phyloP scores from a whole-genome alignment of 164 flowering plant species.

The Tinospora cordifolia region DNA sequence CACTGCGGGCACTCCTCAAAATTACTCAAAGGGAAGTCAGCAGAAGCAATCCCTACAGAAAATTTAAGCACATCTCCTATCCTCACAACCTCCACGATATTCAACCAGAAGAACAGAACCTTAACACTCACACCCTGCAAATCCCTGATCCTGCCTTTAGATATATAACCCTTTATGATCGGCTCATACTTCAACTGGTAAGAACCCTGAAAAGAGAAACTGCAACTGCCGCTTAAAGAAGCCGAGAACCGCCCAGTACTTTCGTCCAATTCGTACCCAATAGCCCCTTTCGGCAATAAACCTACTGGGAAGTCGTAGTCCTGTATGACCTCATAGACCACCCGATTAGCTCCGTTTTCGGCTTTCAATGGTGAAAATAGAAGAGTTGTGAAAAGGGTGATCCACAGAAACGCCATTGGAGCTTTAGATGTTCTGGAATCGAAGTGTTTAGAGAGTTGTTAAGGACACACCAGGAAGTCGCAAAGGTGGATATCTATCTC shows the following conservation, averaged over 20 bases:
- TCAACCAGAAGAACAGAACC: constrained; percentile 52
- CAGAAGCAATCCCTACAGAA: constrained; percentile 60
- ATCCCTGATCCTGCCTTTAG: constrained; percentile 27
- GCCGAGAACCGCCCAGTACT: constrained; percentile 50
- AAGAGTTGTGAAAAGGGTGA: not conserved
- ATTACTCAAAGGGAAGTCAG: constrained; percentile 36
- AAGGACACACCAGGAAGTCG: not conserved
- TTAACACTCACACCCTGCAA: constrained; percentile 51
- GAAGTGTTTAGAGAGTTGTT: not conserved
- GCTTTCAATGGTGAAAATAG: not conserved
- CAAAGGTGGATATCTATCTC: no score
- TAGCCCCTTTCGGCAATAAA: constrained; percentile 48
- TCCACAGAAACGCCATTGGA: constrained; percentile 5
- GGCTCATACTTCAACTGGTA: constrained; percentile 41
- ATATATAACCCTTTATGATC: constrained; percentile 37
- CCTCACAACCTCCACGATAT: constrained; percentile 39
- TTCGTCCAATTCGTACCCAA: constrained; percentile 40
- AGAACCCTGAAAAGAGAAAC: constrained; percentile 37
- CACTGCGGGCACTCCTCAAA: constrained; percentile 51
- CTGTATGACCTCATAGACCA: constrained; percentile 37
- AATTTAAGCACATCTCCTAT: constrained; percentile 38
- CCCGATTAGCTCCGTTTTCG: not conserved
- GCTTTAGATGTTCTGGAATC: not conserved
- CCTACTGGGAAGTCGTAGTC: constrained; percentile 48
- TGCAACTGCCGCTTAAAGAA: constrained; percentile 33